These are phyloP conservation scores for Barnettozyma populi DNA, from an alignment of 805 yeast genomes.

Conservation along the genomic window DNA sequence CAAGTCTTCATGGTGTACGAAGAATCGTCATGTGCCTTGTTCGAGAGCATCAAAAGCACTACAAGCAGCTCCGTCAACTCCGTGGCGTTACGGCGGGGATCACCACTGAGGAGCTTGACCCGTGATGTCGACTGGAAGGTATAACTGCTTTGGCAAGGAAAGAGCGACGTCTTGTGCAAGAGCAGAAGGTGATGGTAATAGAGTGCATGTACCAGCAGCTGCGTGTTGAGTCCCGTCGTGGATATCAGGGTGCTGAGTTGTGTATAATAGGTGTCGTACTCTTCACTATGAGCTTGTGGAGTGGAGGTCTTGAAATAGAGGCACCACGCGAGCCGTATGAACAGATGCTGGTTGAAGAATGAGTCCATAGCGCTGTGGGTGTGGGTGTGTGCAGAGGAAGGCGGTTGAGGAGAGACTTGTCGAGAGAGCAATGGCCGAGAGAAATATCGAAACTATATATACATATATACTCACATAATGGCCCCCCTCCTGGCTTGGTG, in stretches of 20 bases:
- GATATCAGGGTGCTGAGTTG: conserved; percentile 13
- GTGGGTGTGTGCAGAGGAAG: too few relatives aligned
- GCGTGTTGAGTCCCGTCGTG: conserved; percentile 17
- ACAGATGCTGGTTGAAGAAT: conserved; percentile 3
- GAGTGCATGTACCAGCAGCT: conserved; percentile 15
- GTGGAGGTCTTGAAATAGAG: conserved; percentile 9
- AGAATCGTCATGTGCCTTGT: conserved; percentile 45
- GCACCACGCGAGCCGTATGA: conserved; percentile 16
- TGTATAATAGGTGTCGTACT: conserved; percentile 1
- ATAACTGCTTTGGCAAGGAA: background rate
- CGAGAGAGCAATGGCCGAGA: background rate
- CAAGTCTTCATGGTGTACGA: conserved; percentile 48
- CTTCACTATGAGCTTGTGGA: background rate
- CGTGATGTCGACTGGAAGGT: conserved; percentile 8
- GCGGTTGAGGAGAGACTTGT: background rate
- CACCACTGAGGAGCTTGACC: conserved; percentile 10
- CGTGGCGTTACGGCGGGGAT: background rate
- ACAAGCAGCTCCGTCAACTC: conserved; percentile 26
- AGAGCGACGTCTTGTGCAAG: conserved; percentile 12
- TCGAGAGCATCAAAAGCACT: conserved; percentile 30
- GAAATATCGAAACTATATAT: too few relatives aligned
- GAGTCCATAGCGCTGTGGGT: background rate
- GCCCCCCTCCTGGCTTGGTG: too few relatives aligned
- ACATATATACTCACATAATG: too few relatives aligned
- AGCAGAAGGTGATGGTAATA: conserved; percentile 17